Percentiles rank a stretch among this genome's conserved stretches.
Evolutionary conservation across 805 yeast species (phyloP).

Genomic region (Ogataea dorogensis): DNA sequence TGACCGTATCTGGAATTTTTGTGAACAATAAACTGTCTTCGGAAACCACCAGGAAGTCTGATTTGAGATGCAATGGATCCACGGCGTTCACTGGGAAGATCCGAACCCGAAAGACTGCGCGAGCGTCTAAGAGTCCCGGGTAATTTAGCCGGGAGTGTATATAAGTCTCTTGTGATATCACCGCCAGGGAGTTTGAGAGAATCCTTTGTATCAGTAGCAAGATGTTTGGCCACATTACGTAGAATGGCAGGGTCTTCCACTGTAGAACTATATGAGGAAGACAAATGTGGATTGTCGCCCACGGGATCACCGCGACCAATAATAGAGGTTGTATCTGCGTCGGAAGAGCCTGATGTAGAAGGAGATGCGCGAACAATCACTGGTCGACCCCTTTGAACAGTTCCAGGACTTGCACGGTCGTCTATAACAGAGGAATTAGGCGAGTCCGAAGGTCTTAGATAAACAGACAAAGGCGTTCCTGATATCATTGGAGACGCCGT

Average conservation of each 20-base stretch:
- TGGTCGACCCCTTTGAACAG: conserved; percentile 3
- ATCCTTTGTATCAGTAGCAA: conserved; percentile 33
- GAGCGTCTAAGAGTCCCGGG: conserved; percentile 24
- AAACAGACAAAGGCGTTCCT: conserved; percentile 15
- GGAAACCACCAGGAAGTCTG: conserved; percentile 80
- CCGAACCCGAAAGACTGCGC: conserved; percentile 31
- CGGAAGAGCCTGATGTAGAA: conserved; percentile 23
- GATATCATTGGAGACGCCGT: conserved; percentile 28
- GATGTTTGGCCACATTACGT: conserved; percentile 37
- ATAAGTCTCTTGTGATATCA: conserved; percentile 51
- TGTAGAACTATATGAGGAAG: conserved; percentile 26
- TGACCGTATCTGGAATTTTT: conserved; percentile 31
- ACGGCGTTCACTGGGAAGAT: conserved; percentile 41
- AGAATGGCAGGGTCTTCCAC: conserved; percentile 36
- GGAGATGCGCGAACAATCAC: conserved; percentile 9
- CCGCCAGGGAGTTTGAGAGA: conserved; percentile 46
- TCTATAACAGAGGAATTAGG: conserved; percentile 26
- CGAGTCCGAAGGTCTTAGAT: conserved; percentile 21
- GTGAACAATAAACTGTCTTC: conserved; percentile 60
- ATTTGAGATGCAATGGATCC: conserved; percentile 66
- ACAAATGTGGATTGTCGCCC: conserved; percentile 6
- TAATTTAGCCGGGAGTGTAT: conserved; percentile 27
- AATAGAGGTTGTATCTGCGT: conserved; percentile 11
- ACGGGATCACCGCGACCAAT: conserved; percentile 8
- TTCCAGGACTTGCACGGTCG: conserved; percentile 13